A percentile compares a stretch with the other conserved stretches of the same genome.
Evolutionary conservation across 768 basidiomycete genomes (phyloP).

Genomic region (Hortiboletus flavorubellus): DNA sequence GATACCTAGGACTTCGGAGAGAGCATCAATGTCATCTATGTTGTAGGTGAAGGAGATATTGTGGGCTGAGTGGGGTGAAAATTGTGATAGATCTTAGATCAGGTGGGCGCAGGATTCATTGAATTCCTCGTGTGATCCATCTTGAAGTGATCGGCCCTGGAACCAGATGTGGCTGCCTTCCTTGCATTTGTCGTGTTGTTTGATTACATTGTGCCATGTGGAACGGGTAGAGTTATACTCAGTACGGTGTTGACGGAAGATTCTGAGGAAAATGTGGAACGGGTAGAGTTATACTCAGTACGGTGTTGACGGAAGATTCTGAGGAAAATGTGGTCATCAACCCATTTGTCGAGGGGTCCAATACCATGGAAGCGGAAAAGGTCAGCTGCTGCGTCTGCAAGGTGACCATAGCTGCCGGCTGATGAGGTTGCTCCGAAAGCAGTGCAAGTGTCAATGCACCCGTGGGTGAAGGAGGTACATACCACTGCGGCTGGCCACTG

Average conservation of each 20-base stretch:
- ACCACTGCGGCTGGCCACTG: too few species aligned
- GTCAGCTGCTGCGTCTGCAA: not conserved
- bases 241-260: fast-evolving
- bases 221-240: too few species aligned
- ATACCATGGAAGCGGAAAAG: not conserved
- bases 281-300: too few species aligned
- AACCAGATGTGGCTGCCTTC: too few species aligned
- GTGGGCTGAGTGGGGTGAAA: not conserved
- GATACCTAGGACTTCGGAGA: not conserved
- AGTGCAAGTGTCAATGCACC: not conserved
- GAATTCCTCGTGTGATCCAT: not conserved
- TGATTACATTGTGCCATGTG: too few species aligned
- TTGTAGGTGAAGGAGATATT: not conserved
- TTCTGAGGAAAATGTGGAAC: too few species aligned
- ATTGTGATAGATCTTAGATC: not conserved
- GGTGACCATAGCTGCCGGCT: not conserved
- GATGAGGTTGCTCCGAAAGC: not conserved
- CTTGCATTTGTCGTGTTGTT: too few species aligned
- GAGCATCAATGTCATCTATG: not conserved
- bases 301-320: too few species aligned
- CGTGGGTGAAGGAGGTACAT: too few species aligned
- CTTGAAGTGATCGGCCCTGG: too few species aligned
- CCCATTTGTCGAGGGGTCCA: too few species aligned
- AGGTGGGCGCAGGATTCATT: not conserved
- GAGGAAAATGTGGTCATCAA: too few species aligned